Conservation (phyloP, 441 rosid species). For the Adansonia rubrostipa region DNA sequence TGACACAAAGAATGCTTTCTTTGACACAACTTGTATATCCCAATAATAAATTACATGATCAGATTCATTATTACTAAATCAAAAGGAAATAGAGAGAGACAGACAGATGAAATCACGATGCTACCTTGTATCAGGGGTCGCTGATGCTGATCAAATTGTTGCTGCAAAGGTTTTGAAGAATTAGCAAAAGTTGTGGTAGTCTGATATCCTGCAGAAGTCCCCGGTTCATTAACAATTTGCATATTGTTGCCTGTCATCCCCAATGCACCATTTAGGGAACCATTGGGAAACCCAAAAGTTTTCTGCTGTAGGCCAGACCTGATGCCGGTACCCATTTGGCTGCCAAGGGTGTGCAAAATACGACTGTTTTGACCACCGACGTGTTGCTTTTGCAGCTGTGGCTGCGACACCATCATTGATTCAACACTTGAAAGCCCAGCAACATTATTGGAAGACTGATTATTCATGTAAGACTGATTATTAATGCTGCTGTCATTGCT, state of each 20-base stretch:
- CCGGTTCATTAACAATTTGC: conserved; percentile 62
- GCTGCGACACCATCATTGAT: conserved; percentile 65
- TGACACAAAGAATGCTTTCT: conserved; percentile 38
- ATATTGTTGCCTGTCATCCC: conserved; percentile 70
- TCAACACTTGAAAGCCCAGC: conserved; percentile 76
- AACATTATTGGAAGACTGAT: conserved; percentile 43
- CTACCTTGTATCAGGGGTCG: conserved; percentile 72
- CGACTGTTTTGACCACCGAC: conserved; percentile 77
- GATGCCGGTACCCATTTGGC: conserved; percentile 77
- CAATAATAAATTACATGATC: conserved; percentile 22
- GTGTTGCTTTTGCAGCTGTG: conserved; percentile 73
- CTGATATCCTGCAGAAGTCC: conserved; percentile 62
- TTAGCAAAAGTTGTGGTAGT: conserved; percentile 51
- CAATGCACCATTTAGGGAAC: conserved; percentile 64
- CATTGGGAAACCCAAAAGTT: conserved; percentile 73
- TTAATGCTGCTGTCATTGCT: conserved; percentile 42
- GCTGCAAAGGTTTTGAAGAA: conserved; percentile 71
- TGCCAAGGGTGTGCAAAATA: conserved; percentile 75
- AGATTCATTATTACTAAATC: conserved; percentile 16
- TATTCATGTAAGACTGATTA: conserved; percentile 18
- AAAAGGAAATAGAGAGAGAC: neutral
- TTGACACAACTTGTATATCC: conserved; percentile 24
- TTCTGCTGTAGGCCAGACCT: conserved; percentile 86
- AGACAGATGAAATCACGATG: conserved; percentile 22
- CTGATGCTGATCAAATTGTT: conserved; percentile 75